Conservation (phyloP, 2,329 filamentous ascomycete species). For the Xylariales sp. region DNA sequence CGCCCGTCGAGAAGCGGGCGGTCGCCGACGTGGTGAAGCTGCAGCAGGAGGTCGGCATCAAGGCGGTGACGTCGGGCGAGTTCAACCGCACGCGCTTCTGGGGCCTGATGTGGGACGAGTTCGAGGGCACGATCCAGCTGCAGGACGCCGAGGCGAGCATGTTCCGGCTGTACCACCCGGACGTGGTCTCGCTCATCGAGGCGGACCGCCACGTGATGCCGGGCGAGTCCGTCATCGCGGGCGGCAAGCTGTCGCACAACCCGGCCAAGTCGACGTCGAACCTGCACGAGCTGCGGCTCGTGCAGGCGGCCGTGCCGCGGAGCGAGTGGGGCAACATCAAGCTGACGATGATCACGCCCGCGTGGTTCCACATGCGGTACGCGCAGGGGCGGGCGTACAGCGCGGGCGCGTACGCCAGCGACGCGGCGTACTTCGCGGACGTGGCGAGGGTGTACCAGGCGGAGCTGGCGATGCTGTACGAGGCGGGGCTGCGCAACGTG, state of each 20-base stretch:
- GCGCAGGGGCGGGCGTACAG: constrained; percentile 68
- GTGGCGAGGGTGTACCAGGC: constrained; percentile 73
- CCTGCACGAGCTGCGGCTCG: constrained; percentile 61
- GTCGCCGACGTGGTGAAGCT: constrained; percentile 75
- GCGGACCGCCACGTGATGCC: constrained; percentile 66
- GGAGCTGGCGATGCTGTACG: constrained; percentile 71
- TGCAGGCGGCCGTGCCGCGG: constrained; percentile 60
- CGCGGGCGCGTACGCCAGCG: constrained; percentile 65
- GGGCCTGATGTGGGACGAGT: constrained; percentile 66
- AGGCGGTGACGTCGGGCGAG: constrained; percentile 77
- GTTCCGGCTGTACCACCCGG: constrained; percentile 66
- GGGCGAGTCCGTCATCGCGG: constrained; percentile 66
- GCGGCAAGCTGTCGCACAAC: constrained; percentile 59
- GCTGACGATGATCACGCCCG: constrained; percentile 65
- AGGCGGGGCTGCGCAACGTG: constrained; percentile 72
- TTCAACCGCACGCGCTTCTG: constrained; percentile 67
- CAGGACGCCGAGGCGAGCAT: constrained; percentile 63
- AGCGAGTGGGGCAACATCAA: constrained; percentile 64
- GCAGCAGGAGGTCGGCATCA: constrained; percentile 74
- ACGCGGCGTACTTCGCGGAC: constrained; percentile 72
- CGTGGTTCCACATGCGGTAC: constrained; percentile 68
- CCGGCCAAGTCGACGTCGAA: constrained; percentile 58
- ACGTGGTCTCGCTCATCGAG: constrained; percentile 66
- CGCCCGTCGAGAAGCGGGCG: constrained; percentile 71
- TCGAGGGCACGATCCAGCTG: constrained; percentile 61